Evolutionary conservation across 441 rosid genomes (phyloP).

Genomic region (Corymbia calophylla): DNA sequence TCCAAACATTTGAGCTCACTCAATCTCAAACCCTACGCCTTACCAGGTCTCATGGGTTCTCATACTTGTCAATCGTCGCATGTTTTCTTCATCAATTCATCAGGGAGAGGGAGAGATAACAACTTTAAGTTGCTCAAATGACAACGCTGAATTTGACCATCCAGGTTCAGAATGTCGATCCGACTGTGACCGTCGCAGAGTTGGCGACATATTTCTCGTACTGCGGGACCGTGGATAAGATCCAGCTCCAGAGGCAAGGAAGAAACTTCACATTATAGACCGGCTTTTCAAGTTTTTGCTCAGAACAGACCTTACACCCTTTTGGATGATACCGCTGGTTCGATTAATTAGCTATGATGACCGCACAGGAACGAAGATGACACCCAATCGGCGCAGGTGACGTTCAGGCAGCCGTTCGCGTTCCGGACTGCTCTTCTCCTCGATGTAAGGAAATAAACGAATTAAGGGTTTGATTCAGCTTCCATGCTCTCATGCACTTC

Average conservation of each 20-base stretch:
- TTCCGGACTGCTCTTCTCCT: slow-evolving; percentile 33
- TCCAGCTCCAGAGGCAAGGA: slow-evolving; percentile 14
- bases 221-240: slow-evolving; percentile 27
- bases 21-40: neutral
- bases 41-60: neutral
- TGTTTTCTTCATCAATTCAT: neutral
- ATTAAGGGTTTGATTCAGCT: neutral
- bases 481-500: neutral
- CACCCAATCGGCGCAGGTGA: slow-evolving; percentile 22
- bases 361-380: slow-evolving; percentile 3
- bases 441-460: slow-evolving; percentile 11
- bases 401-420: slow-evolving; percentile 28
- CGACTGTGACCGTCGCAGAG: slow-evolving; percentile 9
- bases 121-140: slow-evolving; percentile 1
- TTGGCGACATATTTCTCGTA: slow-evolving; percentile 24
- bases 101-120: neutral
- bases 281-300: neutral
- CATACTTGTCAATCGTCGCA: neutral
- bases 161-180: slow-evolving; percentile 20
- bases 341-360: neutral
- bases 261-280: neutral
- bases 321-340: neutral
- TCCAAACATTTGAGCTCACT: neutral
- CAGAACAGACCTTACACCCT: neutral
- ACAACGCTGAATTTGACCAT: slow-evolving; percentile 10